Base-by-base conservation (phyloP, 257 asterid species). In the Solanum gracilifrons region DNA sequence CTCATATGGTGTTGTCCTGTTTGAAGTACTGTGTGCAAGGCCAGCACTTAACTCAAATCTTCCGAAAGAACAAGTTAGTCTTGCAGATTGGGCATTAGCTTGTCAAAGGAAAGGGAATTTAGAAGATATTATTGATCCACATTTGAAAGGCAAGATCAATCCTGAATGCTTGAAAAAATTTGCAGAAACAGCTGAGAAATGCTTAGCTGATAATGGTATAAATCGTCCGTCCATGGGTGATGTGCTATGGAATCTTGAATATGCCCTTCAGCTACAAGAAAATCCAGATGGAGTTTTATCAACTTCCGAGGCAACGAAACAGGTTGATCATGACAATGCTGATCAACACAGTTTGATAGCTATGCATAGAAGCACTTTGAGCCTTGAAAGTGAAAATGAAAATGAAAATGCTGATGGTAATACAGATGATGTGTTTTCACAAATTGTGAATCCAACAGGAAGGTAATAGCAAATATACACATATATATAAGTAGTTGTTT, bases 1-100 rank as follows among this genome's bases (percentile, higher is more conserved):
- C 89, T 95, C 98, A 13, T 96, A 95, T 39, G 99, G 99, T 16
- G 99, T 96, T 0, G 99, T 96, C n/a, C 93, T 96, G 3, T 95
- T 94, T 27, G 99, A 96, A 87, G 98, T 92, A 1, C 60, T 96
- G 3, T 93, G 98, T 66, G 98, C 98, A 3, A 86, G 99, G 66
- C 95, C 98, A 3, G 98, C 95, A 1, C 82, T 96, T 1, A 95
- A 95, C 75, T 93, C 98, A 1, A 95, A 90, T 88, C 92, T 96
- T 2, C 95, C 98, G 0, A 95, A 95, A 64, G 99, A 96, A 64
- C 98, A 96, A 90, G 98, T 96, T 39, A 94, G 98, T 37, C 88
- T 96, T n/a, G 98, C 95, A 1, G 98, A 96, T 41, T 96, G 93
- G 93, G 98, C 96, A 0, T 66, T 94, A 33, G 83, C 93, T 39